Conservation (phyloP, 2,329 filamentous ascomycete genomes). For the Capronia coronata region DNA sequence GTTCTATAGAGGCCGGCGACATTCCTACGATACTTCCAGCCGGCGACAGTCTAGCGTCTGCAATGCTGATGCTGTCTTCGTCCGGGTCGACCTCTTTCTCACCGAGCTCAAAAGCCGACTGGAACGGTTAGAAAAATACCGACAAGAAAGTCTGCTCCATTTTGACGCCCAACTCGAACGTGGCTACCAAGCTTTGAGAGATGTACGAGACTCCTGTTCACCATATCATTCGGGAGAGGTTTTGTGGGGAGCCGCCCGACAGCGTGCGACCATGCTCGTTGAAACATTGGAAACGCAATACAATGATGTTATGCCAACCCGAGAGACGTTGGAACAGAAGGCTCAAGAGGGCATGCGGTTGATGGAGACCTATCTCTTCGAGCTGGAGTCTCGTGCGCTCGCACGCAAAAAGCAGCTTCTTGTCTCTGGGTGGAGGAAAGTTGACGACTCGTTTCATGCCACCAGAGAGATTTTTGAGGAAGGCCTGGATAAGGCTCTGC, state of each 20-base stretch:
- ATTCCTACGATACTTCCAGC: conserved; percentile 40
- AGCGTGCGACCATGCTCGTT: conserved; percentile 79
- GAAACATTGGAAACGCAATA: conserved; percentile 86
- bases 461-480: conserved; percentile 73
- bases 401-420: conserved; percentile 73
- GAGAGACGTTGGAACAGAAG: conserved; percentile 86
- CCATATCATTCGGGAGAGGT: conserved; percentile 77
- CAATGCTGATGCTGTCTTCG: conserved; percentile 41
- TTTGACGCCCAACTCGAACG: conserved; percentile 77
- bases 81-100: conserved; percentile 50
- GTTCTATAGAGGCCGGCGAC: conserved; percentile 35
- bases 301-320: conserved; percentile 74
- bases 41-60: conserved; percentile 40
- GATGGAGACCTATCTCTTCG: conserved; percentile 75
- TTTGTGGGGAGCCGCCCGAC: conserved; percentile 69
- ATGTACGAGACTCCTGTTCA: conserved; percentile 80
- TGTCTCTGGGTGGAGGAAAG: conserved; percentile 69
- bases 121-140: conserved; percentile 81
- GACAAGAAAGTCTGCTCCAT: conserved; percentile 70
- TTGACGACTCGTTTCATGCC: conserved; percentile 70
- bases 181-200: conserved; percentile 77
- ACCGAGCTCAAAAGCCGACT: conserved; percentile 79
- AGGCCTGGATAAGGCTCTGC: conserved; percentile 72
- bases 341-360: conserved; percentile 78
- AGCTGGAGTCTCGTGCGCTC: conserved; percentile 76